These are phyloP conservation scores for Athelia psychrophila DNA, from an alignment of 1,284 basidiomycete genomes.

Conservation along the genomic window DNA sequence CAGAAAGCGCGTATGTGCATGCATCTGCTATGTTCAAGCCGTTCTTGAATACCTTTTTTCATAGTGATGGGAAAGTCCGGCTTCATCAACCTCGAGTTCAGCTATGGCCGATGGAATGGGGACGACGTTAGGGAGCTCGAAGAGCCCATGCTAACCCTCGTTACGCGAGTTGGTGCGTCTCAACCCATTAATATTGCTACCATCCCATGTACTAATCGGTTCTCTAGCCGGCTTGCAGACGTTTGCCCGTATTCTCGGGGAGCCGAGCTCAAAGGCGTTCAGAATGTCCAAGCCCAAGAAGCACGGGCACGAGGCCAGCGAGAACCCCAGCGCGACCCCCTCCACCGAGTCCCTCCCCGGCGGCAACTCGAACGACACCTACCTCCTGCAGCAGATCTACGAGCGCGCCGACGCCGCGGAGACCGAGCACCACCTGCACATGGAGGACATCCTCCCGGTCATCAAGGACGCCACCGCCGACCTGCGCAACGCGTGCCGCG, in stretches of 20 bases:
- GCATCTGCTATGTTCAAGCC: too few relatives aligned
- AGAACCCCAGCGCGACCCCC: background rate
- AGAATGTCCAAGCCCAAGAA: background rate
- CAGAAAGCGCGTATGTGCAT: conserved; percentile 20
- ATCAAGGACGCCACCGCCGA: conserved; percentile 40
- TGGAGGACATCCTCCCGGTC: conserved; percentile 46
- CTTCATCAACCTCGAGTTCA: conserved; percentile 45
- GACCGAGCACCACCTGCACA: conserved; percentile 33
- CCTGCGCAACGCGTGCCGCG: conserved; percentile 36
- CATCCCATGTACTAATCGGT: background rate
- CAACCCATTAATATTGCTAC: too few relatives aligned
- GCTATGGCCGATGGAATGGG: conserved; percentile 44
- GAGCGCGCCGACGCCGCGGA: conserved; percentile 30
- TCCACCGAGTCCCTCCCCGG: conserved; percentile 1
- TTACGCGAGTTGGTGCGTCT: conserved; percentile 30
- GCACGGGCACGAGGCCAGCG: background rate
- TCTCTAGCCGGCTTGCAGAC: conserved; percentile 26
- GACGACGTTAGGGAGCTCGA: conserved; percentile 39
- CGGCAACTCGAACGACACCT: conserved; percentile 28
- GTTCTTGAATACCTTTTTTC: conserved; percentile 10
- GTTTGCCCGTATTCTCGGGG: conserved; percentile 21
- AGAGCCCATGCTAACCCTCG: conserved; percentile 28
- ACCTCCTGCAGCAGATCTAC: conserved; percentile 38
- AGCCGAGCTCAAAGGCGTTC: background rate
- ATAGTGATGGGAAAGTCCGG: conserved; percentile 33